These are phyloP conservation scores for Pythium volutum DNA, from an alignment of 352 stramenopile species.

Conservation along the genomic window DNA sequence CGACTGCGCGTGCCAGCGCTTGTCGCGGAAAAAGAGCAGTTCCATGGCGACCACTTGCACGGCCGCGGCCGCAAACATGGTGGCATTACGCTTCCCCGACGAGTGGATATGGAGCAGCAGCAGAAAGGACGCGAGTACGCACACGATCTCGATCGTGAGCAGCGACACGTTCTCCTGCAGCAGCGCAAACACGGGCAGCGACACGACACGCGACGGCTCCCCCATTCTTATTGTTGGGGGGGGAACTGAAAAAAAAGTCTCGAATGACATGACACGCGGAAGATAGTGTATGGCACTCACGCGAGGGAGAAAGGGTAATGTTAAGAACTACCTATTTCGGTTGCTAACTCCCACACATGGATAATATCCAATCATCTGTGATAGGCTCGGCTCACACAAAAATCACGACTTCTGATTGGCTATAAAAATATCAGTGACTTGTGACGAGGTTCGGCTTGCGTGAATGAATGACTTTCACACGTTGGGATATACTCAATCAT, in stretches of 20 bases:
- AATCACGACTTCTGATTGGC: no score
- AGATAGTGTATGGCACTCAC: no score
- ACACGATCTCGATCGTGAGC: constrained; percentile 53
- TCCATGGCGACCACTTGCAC: constrained; percentile 57
- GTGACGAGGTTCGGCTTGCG: no score
- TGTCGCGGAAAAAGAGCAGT: constrained; percentile 57
- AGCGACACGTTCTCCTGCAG: constrained; percentile 80
- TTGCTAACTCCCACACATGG: no score
- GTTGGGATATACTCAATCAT: no score
- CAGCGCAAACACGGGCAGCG: constrained; percentile 60
- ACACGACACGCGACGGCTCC: constrained; percentile 49
- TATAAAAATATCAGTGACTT: no score
- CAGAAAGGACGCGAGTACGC: constrained; percentile 60
- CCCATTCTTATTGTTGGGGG: constrained; percentile 15
- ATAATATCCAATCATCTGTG: no score
- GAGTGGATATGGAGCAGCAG: constrained; percentile 75
- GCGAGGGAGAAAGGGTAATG: not conserved
- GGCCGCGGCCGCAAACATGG: constrained; percentile 44
- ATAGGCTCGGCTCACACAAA: no score
- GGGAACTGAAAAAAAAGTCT: no score
- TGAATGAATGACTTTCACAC: no score
- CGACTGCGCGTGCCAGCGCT: constrained; percentile 69
- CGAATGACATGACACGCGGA: no score
- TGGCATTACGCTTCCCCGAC: constrained; percentile 71
- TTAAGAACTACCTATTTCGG: not conserved